Evolutionary conservation across 305 asterid genomes (phyloP).

Genomic region (Stenogyne calaminthoides): DNA sequence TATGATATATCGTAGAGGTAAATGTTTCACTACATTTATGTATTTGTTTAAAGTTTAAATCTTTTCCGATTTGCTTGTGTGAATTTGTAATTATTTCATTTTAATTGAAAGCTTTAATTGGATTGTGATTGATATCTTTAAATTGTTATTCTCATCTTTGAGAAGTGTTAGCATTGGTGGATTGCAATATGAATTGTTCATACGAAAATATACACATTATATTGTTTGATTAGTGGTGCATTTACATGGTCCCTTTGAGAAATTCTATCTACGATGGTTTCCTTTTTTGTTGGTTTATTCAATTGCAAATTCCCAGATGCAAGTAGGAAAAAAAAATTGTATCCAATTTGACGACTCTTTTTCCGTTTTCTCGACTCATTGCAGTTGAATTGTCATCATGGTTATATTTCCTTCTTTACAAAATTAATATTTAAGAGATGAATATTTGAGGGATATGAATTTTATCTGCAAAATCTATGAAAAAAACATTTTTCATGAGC

Average conservation of each 20-base stretch:
- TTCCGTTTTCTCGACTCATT: slow-evolving; percentile 36
- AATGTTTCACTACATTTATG: slow-evolving; percentile 1
- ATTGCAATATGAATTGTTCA: neutral
- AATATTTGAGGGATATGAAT: too few species aligned
- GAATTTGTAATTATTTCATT: slow-evolving; percentile 14
- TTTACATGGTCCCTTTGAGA: neutral
- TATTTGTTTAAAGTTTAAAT: neutral
- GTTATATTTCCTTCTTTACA: too few species aligned
- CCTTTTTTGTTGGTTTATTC: neutral
- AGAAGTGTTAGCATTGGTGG: slow-evolving; percentile 2
- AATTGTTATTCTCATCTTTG: slow-evolving; percentile 10
- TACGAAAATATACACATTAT: neutral
- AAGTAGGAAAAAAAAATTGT: neutral
- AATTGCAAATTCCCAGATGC: neutral
- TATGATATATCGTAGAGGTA: too few species aligned
- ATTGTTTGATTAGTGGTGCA: too few species aligned
- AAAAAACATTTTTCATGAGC: too few species aligned
- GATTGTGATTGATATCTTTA: neutral
- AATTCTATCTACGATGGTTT: neutral
- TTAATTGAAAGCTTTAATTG: slow-evolving; percentile 4
- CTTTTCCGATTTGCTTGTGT: neutral
- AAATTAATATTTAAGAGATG: too few species aligned
- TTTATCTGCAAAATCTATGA: too few species aligned
- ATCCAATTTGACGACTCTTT: slow-evolving; percentile 17
- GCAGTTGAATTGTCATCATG: slow-evolving; percentile 96